Evolutionary conservation across 163 green algal species (phyloP), one percentile per base, ranked within the genome.

Genomic region (Chlorella variabilis): DNA sequence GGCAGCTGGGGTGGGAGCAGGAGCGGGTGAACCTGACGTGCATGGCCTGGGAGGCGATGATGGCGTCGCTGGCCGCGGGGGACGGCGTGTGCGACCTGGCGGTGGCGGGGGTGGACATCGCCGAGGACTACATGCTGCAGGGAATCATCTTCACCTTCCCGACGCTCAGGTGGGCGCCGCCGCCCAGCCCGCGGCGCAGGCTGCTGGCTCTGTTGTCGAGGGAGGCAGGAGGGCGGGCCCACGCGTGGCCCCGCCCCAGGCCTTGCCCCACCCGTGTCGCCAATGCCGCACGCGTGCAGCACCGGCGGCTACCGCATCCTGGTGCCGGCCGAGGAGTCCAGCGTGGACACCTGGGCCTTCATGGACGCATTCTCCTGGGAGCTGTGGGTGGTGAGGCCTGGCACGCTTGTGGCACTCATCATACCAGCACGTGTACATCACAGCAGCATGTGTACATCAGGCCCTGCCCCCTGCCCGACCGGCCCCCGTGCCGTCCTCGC

Each of bases 81-180:
- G 71, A 79, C 23, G 71, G 71, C 3, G 33, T 49, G 33, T 79
- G 71, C 34, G 71, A 79, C 71, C 23, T 79, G 1, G 51, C 33
- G 11, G 71, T 79, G 20, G 71, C 71, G 1, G 71, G 71, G 4
- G 23, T 79, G 33, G 54, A 79, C 18, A n/a, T 79, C 15, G 39
- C 7, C 36, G 8, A 25, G 23, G 42, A 33, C 36, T 66, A 79
- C 51, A 33, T 79, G 34, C 7, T 36, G 23, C 51, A 54, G 27
- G 71, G 71, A 33, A 65, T 79, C 36, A 68, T 59, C 34, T 79
- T 79, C 36, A 79, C 71, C 36, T 79, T 51, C 51, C 51, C 71
- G 21, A 79, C 71, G 0, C 36, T 79, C 8, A 49, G 70, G 63
- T 71, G 29, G 31, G 31, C 17, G 8, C 29, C 17, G 54, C 23